Base-by-base conservation (phyloP, 768 basidiomycete species). In the Lyophyllum atratum region DNA sequence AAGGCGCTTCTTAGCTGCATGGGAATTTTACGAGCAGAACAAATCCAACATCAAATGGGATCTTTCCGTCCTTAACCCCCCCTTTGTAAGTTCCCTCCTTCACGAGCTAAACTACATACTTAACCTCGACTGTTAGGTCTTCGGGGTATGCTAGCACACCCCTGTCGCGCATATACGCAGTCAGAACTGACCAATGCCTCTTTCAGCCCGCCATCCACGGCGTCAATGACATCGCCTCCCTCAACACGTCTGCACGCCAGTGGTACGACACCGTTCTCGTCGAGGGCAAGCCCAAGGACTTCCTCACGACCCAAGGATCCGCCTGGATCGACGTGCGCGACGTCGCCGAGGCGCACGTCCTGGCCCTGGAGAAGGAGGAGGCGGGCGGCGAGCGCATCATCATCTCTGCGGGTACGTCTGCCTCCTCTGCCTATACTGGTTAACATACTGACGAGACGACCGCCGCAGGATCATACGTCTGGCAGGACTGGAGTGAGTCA, bases 311-410 rank as follows among this genome's bases (percentile, higher is more conserved):
- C n/a, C 59, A 61, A 51, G 65, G 63, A 14, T 54, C 61, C 15
- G 22, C 55, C 45, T 80, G 72, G 72, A 59, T 79, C 37, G 78
- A 82, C 47, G 79, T 82, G 4, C 75, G 80, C 25, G 80, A 83
- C 63, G 65, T 82, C 44, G 83, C 80, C 0, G 71, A 74, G 19
- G 83, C 80, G 3, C 85, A 87, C 58, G 71, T 74, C 1, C 68
- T 70, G 6, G 82, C 83, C 15, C 69, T 87, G 11, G 73, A 75
- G 52, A 76, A 72, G 33, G 70, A 74, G 7, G 76, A 72, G 4
- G 85, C 85, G 0, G 76, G 77, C 6, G 80, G 80, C 2, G 74
- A 85, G 54, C 73, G 85, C 40, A 79, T 85, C 67, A 76, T 86
- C 59, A 54, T 80, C 44, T 67, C 68, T 28, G 71, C 63, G 0